A percentile compares a stretch with the other conserved stretches of the same genome.
These are phyloP conservation scores for Rauvolfia tetraphylla DNA, from an alignment of 257 asterid species.

Conservation along the genomic window DNA sequence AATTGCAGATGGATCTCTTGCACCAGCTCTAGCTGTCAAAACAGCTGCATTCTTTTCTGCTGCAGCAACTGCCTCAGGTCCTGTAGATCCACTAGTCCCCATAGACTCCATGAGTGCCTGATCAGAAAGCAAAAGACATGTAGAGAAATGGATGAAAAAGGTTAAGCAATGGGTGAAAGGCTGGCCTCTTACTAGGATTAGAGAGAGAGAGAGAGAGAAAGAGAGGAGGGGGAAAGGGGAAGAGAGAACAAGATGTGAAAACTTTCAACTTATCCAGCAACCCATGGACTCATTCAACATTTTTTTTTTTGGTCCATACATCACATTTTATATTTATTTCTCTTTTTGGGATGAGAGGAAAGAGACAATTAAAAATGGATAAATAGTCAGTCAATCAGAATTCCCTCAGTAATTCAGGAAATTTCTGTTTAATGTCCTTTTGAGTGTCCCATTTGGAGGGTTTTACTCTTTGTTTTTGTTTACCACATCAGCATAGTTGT, in stretches of 20 bases:
- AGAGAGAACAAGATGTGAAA: too few species aligned
- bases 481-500: not conserved
- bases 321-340: not conserved
- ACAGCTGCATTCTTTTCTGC: conserved; percentile 91
- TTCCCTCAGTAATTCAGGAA: not conserved
- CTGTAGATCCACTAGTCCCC: conserved; percentile 76
- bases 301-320: not conserved
- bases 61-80: conserved; percentile 82
- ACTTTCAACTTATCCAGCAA: not conserved
- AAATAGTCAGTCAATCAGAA: not conserved
- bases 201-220: not conserved
- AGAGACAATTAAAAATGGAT: not conserved
- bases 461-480: not conserved
- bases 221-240: too few species aligned
- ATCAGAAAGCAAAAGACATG: conserved; percentile 18
- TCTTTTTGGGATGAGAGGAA: not conserved
- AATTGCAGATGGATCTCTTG: conserved; percentile 93
- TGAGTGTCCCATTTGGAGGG: not conserved
- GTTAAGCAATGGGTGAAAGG: not conserved
- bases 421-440: not conserved
- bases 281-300: not conserved
- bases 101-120: conserved; percentile 94
- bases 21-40: conserved; percentile 96
- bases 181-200: not conserved
- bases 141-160: conserved; percentile 13